phyloP scores from a whole-genome alignment of 768 basidiomycete genomes.

The Aureoboletus auriporus region DNA sequence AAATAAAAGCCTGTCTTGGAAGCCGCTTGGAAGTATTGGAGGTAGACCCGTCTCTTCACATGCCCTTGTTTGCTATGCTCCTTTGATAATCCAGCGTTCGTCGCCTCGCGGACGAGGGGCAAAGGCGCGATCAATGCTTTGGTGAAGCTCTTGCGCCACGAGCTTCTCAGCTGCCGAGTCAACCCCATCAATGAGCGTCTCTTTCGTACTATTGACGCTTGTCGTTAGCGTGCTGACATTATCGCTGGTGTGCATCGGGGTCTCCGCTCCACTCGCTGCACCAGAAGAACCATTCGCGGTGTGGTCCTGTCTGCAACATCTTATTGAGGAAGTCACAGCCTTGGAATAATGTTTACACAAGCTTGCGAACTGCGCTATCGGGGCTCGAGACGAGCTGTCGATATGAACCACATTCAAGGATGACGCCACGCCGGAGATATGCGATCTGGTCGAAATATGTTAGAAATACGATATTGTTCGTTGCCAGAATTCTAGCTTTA shows the following conservation, averaged over 20 bases:
- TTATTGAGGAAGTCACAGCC: background rate
- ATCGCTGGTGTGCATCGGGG: slow-evolving; percentile 38
- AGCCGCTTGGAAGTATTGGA: slow-evolving; percentile 73
- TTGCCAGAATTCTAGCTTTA: slow-evolving; percentile 83
- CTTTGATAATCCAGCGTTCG: slow-evolving; percentile 49
- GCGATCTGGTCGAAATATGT: slow-evolving; percentile 69
- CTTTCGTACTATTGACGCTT: slow-evolving; percentile 19
- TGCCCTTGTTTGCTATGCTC: slow-evolving; percentile 79
- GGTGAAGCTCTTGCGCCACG: slow-evolving; percentile 50
- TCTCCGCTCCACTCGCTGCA: slow-evolving; percentile 39
- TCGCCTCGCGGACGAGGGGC: slow-evolving; percentile 34
- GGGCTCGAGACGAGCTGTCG: slow-evolving; percentile 52
- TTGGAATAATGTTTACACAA: slow-evolving; percentile 51
- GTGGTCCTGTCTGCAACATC: slow-evolving; percentile 40
- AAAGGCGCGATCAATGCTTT: slow-evolving; percentile 48
- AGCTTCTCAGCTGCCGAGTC: slow-evolving; percentile 52
- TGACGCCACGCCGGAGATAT: slow-evolving; percentile 78
- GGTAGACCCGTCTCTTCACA: slow-evolving; percentile 76
- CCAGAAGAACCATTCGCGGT: slow-evolving; percentile 39
- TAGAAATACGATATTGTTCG: slow-evolving; percentile 81
- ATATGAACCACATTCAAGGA: slow-evolving; percentile 73
- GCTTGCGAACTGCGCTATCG: slow-evolving; percentile 65
- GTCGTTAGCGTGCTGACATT: slow-evolving; percentile 13
- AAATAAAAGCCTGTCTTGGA: slow-evolving; percentile 69
- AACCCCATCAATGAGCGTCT: slow-evolving; percentile 23